Evolutionary conservation across 2,329 filamentous ascomycete species (phyloP).

Genomic region (Aspergillus sp.): DNA sequence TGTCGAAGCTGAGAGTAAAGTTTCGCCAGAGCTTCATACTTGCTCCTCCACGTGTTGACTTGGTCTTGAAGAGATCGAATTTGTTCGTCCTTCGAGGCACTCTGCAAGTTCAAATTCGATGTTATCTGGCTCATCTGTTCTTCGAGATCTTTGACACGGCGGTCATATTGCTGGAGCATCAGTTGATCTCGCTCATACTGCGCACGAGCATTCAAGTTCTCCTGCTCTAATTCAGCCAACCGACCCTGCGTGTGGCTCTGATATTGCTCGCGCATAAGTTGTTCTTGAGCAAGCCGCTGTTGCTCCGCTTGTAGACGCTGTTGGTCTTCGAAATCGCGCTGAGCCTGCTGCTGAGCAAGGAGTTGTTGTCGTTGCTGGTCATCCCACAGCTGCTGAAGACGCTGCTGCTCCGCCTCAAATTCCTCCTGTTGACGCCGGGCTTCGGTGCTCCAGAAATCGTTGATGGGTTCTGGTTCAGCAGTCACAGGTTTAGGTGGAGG

Average conservation of each 20-base stretch:
- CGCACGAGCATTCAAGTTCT: constrained; percentile 89
- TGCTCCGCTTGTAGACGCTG: constrained; percentile 85
- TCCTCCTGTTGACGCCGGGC: constrained; percentile 87
- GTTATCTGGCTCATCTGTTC: constrained; percentile 80
- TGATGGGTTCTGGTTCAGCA: constrained; percentile 84
- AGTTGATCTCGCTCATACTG: constrained; percentile 98
- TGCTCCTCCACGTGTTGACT: constrained; percentile 94
- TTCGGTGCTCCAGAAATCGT: constrained; percentile 97
- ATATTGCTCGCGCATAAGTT: constrained; percentile 82
- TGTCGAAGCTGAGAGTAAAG: constrained; percentile 94
- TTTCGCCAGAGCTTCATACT: constrained; percentile 95
- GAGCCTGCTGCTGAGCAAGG: constrained; percentile 77
- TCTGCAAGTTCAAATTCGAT: constrained; percentile 80
- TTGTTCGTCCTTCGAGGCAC: constrained; percentile 88
- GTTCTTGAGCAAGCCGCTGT: constrained; percentile 86
- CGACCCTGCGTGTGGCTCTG: constrained; percentile 93
- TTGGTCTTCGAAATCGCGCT: constrained; percentile 95
- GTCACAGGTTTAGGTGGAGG: constrained; percentile 67
- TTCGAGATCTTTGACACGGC: constrained; percentile 89
- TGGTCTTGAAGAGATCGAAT: constrained; percentile 91
- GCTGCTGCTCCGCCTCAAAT: constrained; percentile 89
- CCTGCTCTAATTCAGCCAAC: constrained; percentile 90
- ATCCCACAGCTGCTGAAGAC: constrained; percentile 83
- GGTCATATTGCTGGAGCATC: constrained; percentile 95
- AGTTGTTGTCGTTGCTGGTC: constrained; percentile 79